Conservation (phyloP, 805 yeast genomes). For the Ogataea henricii region DNA sequence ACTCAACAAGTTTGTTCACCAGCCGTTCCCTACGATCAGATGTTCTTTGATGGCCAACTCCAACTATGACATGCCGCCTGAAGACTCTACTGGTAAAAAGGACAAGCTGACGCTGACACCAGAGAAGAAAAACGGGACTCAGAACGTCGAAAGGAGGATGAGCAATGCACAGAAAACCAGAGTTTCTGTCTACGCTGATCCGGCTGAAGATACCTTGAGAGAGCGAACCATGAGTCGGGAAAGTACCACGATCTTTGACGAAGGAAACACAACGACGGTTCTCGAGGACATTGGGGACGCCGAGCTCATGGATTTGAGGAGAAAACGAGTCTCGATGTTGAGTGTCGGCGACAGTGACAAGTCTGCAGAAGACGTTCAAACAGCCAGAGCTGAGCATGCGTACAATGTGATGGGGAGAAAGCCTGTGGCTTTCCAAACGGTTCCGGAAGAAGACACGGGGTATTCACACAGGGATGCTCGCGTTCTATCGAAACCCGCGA, state of each 20-base stretch:
- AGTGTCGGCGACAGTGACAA: slow-evolving; percentile 10
- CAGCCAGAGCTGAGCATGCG: not conserved
- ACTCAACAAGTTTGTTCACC: slow-evolving; percentile 19
- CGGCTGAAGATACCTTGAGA: slow-evolving; percentile 22
- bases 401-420: slow-evolving; percentile 5
- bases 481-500: slow-evolving; percentile 7
- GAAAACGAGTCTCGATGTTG: slow-evolving; percentile 4
- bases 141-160: not conserved
- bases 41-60: slow-evolving; percentile 32
- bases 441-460: slow-evolving; percentile 14
- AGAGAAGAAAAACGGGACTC: slow-evolving; percentile 21
- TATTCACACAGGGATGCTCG: too few species aligned
- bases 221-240: slow-evolving; percentile 14
- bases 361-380: not conserved
- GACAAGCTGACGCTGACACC: slow-evolving; percentile 30
- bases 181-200: slow-evolving; percentile 32
- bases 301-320: not conserved
- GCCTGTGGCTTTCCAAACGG: slow-evolving; percentile 7
- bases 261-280: slow-evolving; percentile 12
- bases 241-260: slow-evolving; percentile 24
- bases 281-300: slow-evolving; percentile 12
- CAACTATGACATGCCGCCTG: slow-evolving; percentile 30
- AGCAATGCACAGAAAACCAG: slow-evolving; percentile 6
- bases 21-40: slow-evolving; percentile 26
- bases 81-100: slow-evolving; percentile 16